Percentiles rank a stretch among this genome's conserved stretches.
Evolutionary conservation across 2,329 filamentous ascomycete species (phyloP).

Genomic region (Nothomitra cinnamomea): DNA sequence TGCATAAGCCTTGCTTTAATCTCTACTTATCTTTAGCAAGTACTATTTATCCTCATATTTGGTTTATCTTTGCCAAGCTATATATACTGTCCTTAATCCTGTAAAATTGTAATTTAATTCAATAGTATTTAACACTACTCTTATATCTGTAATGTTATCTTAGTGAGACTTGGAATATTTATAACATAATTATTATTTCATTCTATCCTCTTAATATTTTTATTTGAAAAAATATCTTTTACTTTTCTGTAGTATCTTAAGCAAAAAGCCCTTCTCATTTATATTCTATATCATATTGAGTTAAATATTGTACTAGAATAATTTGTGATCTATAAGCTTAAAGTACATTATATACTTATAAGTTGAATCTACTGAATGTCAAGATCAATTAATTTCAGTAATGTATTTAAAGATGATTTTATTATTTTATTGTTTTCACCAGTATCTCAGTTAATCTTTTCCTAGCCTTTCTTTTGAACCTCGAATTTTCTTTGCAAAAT

Average conservation of each 20-base stretch:
- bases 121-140: too few species aligned
- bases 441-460: conserved; percentile 11
- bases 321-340: conserved; percentile 5
- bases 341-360: conserved; percentile 13
- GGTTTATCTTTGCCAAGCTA: too few species aligned
- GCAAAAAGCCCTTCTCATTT: neutral
- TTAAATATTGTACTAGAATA: neutral
- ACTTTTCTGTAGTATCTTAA: neutral
- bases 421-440: conserved; percentile 7
- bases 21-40: too few species aligned
- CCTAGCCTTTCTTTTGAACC: conserved; percentile 5
- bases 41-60: too few species aligned
- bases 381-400: conserved; percentile 9
- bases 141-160: too few species aligned
- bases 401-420: conserved; percentile 11
- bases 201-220: neutral
- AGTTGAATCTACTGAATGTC: conserved; percentile 12
- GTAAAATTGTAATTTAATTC: too few species aligned
- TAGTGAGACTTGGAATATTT: too few species aligned
- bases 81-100: too few species aligned
- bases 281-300: neutral
- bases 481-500: conserved; percentile 10
- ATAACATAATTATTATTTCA: neutral
- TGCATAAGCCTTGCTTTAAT: too few species aligned
- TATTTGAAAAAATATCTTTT: neutral